phyloP scores from a whole-genome alignment of 2,329 filamentous ascomycete genomes.

The Thelonectria discophora region DNA sequence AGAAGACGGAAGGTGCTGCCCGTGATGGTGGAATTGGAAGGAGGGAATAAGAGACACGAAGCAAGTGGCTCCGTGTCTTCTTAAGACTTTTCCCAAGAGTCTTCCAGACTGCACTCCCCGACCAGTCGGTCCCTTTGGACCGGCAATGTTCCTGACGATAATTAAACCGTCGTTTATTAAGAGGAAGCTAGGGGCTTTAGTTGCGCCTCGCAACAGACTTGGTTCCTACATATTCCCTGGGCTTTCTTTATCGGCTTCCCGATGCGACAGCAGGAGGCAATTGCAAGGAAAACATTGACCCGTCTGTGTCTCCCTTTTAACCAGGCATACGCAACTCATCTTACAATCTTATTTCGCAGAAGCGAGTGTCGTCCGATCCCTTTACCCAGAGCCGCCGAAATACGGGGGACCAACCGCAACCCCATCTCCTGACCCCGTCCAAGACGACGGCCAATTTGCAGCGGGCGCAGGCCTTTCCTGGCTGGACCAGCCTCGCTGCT shows the following conservation, averaged over 20 bases:
- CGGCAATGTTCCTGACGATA: not conserved
- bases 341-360: conserved; percentile 7
- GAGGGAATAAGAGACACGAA: too few relatives aligned
- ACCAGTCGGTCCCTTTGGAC: not conserved
- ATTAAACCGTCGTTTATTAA: not conserved
- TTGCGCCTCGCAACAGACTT: not conserved
- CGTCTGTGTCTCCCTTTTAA: too few relatives aligned
- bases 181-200: not conserved
- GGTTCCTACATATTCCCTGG: not conserved
- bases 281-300: too few relatives aligned
- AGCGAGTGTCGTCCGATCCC: conserved; percentile 36
- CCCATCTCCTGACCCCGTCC: not conserved
- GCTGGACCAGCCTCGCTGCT: not conserved
- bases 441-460: conserved; percentile 12
- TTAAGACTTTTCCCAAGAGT: not conserved
- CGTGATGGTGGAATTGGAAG: not conserved
- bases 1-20: not conserved
- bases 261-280: too few relatives aligned
- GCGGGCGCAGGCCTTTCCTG: conserved; percentile 13
- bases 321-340: not conserved
- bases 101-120: not conserved
- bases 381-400: conserved; percentile 15
- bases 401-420: conserved; percentile 6
- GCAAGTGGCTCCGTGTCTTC: not conserved
- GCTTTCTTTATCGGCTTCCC: not conserved